Percentiles rank a stretch among this genome's conserved stretches.
Evolutionary conservation across 2,329 filamentous ascomycete species (phyloP).

Genomic region (Scedosporium minutisporum): DNA sequence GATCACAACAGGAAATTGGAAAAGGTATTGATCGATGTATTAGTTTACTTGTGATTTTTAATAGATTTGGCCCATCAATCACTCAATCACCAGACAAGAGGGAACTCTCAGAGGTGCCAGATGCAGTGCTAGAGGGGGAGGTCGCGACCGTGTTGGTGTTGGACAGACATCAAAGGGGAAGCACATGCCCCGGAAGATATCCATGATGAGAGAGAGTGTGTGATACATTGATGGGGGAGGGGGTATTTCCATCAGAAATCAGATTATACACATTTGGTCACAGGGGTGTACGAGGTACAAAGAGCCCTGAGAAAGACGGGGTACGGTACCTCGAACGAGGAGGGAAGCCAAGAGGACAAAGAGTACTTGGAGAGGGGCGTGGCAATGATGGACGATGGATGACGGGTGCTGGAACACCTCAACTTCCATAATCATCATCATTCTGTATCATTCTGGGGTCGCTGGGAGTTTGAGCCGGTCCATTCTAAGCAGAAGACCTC

Average conservation of each 20-base stretch:
- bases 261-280: neutral
- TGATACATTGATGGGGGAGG: neutral
- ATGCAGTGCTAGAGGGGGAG: neutral
- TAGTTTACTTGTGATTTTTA: neutral
- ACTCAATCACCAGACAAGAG: neutral
- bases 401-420: too few relatives aligned
- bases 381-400: neutral
- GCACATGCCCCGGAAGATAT: neutral
- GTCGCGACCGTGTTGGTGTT: neutral
- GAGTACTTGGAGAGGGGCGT: neutral
- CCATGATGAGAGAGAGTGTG: neutral
- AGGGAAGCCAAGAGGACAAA: neutral
- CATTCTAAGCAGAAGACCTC: too few relatives aligned
- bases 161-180: neutral
- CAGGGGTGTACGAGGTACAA: neutral
- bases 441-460: too few relatives aligned
- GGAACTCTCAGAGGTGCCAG: too few relatives aligned
- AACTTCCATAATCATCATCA: too few relatives aligned
- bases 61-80: neutral
- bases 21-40: neutral
- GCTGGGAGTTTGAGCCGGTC: too few relatives aligned
- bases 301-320: neutral
- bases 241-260: neutral
- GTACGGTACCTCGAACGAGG: neutral
- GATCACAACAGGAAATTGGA: neutral